Conservation (phyloP, 768 basidiomycete genomes). For the Suillus hirtellus region DNA sequence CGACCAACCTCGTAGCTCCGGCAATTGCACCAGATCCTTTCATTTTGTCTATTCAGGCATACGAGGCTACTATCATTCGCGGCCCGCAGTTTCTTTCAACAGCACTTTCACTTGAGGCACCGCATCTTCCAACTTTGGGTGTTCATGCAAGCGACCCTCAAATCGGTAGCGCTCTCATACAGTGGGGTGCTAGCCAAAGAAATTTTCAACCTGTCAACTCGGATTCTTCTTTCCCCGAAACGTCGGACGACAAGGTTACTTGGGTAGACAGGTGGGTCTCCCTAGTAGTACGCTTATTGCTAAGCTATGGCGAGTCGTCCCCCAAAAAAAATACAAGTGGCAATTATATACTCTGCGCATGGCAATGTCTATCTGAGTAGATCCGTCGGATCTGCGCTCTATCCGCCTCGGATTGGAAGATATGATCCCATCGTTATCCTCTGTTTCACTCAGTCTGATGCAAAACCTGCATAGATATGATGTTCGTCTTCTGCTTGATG, state of each 20-base stretch:
- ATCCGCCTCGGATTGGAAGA: constrained; percentile 8
- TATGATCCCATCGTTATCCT: constrained; percentile 23
- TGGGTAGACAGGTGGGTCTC: constrained; percentile 86
- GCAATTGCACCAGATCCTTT: constrained; percentile 23
- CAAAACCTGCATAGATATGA: constrained; percentile 62
- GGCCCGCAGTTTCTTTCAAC: constrained; percentile 46
- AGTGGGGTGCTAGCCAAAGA: constrained; percentile 27
- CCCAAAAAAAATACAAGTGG: not conserved
- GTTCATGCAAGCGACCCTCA: constrained; percentile 13
- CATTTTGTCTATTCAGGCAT: constrained; percentile 58
- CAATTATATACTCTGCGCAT: constrained; percentile 6
- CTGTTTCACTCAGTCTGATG: constrained; percentile 19
- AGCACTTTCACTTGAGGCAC: constrained; percentile 37
- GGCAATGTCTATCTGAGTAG: constrained; percentile 8
- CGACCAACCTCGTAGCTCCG: not conserved
- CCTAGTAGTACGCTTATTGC: constrained; percentile 16
- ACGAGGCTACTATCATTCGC: constrained; percentile 73
- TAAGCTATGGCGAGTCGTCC: not conserved
- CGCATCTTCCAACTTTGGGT: constrained; percentile 11
- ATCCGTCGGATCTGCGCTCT: constrained; percentile 12
- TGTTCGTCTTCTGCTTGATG: constrained; percentile 70
- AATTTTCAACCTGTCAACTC: not conserved
- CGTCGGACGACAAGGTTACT: constrained; percentile 33
- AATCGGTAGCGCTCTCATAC: constrained; percentile 37
- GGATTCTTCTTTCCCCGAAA: constrained; percentile 12